Conservation (phyloP, 768 basidiomycete genomes). For the Leucogyrophana mollusca region DNA sequence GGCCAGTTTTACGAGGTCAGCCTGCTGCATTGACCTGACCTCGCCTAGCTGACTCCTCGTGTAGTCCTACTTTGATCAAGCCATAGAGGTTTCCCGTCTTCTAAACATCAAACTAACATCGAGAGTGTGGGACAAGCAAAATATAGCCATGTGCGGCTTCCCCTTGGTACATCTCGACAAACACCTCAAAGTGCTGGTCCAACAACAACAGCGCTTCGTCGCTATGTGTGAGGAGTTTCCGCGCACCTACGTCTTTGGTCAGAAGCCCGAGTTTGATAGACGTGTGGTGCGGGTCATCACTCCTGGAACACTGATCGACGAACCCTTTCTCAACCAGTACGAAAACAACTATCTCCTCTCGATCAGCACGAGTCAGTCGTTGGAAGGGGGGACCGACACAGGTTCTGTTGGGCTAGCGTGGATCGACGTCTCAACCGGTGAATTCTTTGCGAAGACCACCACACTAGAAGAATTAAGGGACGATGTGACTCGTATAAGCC, state of each 20-base stretch:
- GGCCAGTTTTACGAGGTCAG: constrained; percentile 98
- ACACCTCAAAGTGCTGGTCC: constrained; percentile 82
- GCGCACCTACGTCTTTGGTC: constrained; percentile 40
- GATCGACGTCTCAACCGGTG: constrained; percentile 94
- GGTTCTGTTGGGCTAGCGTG: constrained; percentile 73
- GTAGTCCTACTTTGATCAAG: constrained; percentile 95
- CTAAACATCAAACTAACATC: constrained; percentile 83
- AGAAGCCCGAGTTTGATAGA: constrained; percentile 67
- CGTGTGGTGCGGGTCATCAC: constrained; percentile 86
- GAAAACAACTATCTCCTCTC: constrained; percentile 92
- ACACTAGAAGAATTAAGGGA: constrained; percentile 62
- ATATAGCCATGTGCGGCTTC: constrained; percentile 88
- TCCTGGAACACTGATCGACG: constrained; percentile 92
- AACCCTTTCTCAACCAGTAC: constrained; percentile 79
- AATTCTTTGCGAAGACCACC: constrained; percentile 77
- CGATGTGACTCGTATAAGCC: constrained; percentile 77
- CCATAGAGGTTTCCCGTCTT: constrained; percentile 68
- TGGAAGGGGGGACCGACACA: background rate
- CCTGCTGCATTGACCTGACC: constrained; percentile 11
- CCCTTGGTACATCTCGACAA: constrained; percentile 83
- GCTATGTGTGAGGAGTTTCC: constrained; percentile 94
- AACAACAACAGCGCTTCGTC: constrained; percentile 80
- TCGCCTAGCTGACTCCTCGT: constrained; percentile 4
- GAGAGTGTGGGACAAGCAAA: constrained; percentile 67
- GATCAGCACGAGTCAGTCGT: constrained; percentile 35